Conservation (phyloP, 2,329 filamentous ascomycete genomes). For the Stagonosporopsis chrysanthemi region DNA sequence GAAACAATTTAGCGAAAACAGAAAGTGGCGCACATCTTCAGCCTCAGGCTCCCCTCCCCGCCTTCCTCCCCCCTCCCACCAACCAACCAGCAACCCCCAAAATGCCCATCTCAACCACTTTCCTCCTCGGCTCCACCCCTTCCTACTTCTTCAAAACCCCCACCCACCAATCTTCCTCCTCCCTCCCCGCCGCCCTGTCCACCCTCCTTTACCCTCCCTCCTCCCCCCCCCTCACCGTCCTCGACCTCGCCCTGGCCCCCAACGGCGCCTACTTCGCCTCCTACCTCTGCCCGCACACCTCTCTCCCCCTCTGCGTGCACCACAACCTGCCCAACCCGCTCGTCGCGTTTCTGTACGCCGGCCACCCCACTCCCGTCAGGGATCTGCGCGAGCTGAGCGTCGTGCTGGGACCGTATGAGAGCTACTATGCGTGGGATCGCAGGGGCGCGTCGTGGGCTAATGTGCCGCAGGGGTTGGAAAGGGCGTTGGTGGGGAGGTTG, state of each 20-base stretch:
- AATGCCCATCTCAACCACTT: slow-evolving; percentile 41
- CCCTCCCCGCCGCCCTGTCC: slow-evolving; percentile 39
- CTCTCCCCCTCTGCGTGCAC: slow-evolving; percentile 27
- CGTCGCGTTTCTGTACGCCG: slow-evolving; percentile 38
- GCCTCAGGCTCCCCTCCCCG: no score
- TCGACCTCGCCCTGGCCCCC: slow-evolving; percentile 36
- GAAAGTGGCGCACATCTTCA: no score
- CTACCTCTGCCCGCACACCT: slow-evolving; percentile 33
- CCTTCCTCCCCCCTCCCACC: no score
- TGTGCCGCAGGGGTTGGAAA: slow-evolving; percentile 38
- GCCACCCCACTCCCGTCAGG: slow-evolving; percentile 34
- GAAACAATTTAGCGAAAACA: no score
- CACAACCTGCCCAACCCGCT: slow-evolving; percentile 45
- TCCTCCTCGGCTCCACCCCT: slow-evolving; percentile 38
- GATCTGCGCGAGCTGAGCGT: slow-evolving; percentile 39
- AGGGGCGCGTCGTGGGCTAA: slow-evolving; percentile 38
- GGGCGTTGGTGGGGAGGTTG: slow-evolving; percentile 33
- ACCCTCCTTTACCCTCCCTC: slow-evolving; percentile 40
- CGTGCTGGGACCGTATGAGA: slow-evolving; percentile 39
- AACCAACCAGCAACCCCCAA: no score
- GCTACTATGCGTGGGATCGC: slow-evolving; percentile 43
- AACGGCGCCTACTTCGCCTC: slow-evolving; percentile 38
- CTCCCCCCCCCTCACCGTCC: slow-evolving; percentile 40
- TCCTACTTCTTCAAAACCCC: slow-evolving; percentile 46
- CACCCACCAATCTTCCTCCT: slow-evolving; percentile 43